Percentiles rank a stretch among this genome's conserved stretches.
phyloP scores from a whole-genome alignment of 805 yeast genomes.

The Priceomyces melissophilus region DNA sequence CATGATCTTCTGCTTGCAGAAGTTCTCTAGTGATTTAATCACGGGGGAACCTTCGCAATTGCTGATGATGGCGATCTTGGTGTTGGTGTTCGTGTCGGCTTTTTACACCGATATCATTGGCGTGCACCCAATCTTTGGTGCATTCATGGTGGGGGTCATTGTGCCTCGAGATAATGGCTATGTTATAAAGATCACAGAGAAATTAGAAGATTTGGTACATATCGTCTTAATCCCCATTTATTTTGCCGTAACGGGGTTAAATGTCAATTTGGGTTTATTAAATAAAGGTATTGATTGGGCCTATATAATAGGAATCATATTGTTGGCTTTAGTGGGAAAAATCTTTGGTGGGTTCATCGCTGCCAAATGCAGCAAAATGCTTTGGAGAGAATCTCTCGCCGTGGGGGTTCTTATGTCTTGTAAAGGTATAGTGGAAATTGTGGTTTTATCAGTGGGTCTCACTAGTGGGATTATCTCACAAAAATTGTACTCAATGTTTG shows the following conservation, averaged over 20 bases:
- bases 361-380: conserved; percentile 57
- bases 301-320: conserved; percentile 63
- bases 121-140: conserved; percentile 84
- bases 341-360: conserved; percentile 64
- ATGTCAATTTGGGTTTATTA: conserved; percentile 61
- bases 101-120: conserved; percentile 83
- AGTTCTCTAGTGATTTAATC: conserved; percentile 51
- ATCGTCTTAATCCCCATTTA: conserved; percentile 71
- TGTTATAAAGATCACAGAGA: conserved; percentile 64
- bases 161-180: conserved; percentile 76
- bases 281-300: conserved; percentile 75
- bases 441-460: conserved; percentile 70
- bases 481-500: conserved; percentile 73
- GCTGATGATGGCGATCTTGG: conserved; percentile 53
- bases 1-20: conserved; percentile 43
- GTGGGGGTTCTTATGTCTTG: conserved; percentile 85
- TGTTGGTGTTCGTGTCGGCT: conserved; percentile 61
- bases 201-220: conserved; percentile 75
- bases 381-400: conserved; percentile 70
- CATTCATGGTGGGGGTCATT: conserved; percentile 71
- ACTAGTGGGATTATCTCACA: conserved; percentile 64
- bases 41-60: conserved; percentile 61
- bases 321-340: conserved; percentile 66
- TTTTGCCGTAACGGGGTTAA: conserved; percentile 76
- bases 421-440: conserved; percentile 84